Conservation (phyloP, 352 stramenopile species). For the Albugo candida region DNA sequence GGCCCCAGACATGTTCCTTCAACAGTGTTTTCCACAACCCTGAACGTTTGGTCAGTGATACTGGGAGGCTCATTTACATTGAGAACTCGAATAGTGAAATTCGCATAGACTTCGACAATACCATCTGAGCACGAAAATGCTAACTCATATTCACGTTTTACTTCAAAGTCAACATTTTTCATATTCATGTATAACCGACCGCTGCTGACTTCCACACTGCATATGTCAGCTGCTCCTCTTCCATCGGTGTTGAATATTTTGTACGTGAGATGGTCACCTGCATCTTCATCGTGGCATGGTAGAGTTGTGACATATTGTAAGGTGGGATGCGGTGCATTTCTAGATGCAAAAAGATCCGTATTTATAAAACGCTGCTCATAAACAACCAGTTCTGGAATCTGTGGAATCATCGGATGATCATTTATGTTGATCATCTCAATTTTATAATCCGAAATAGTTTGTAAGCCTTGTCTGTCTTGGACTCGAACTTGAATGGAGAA, state of each 20-base stretch:
- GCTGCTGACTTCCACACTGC: conserved; percentile 19
- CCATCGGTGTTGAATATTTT: conserved; percentile 5
- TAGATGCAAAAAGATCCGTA: background rate
- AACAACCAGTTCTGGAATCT: conserved; percentile 7
- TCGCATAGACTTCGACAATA: conserved; percentile 1
- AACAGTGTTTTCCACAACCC: conserved; percentile 16
- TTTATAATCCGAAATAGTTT: conserved; percentile 1
- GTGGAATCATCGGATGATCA: conserved; percentile 9
- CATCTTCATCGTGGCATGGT: conserved; percentile 30
- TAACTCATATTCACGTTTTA: conserved; percentile 11
- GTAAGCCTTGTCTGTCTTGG: conserved; percentile 3
- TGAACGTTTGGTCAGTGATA: conserved; percentile 12
- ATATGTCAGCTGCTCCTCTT: background rate
- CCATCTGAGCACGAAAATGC: conserved; percentile 21
- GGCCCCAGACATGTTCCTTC: conserved; percentile 1
- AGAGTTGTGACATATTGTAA: conserved; percentile 17
- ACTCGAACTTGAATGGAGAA: conserved; percentile 9
- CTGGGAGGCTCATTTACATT: conserved; percentile 33
- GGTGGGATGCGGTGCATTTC: background rate
- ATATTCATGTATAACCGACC: conserved; percentile 22
- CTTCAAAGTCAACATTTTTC: conserved; percentile 25
- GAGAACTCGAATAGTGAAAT: conserved; percentile 11
- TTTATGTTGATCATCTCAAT: conserved; percentile 10
- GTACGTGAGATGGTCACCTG: conserved; percentile 16
- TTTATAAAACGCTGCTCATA: background rate